Evolutionary conservation across 2,329 filamentous ascomycete genomes (phyloP).

Genomic region (Aschersonia sp.): DNA sequence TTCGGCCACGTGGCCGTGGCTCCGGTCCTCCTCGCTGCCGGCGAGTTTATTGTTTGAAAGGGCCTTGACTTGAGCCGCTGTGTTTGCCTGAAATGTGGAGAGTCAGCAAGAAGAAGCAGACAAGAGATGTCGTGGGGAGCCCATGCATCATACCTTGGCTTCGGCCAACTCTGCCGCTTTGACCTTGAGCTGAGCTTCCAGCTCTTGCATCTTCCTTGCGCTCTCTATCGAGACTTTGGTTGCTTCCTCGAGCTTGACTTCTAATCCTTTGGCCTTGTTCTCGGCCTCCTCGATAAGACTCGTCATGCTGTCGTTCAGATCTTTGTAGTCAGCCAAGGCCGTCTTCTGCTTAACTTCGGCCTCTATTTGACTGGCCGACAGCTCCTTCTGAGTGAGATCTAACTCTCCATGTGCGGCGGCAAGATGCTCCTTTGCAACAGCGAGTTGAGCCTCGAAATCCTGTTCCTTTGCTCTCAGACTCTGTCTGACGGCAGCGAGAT

Average conservation of each 20-base stretch:
- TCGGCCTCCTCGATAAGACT: constrained; percentile 44
- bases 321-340: constrained; percentile 44
- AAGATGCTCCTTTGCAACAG: constrained; percentile 24
- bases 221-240: constrained; percentile 30
- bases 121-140: background rate
- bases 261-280: constrained; percentile 34
- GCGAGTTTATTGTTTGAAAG: constrained; percentile 42
- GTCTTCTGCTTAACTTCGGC: constrained; percentile 38
- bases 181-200: constrained; percentile 43
- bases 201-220: constrained; percentile 31
- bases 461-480: constrained; percentile 20
- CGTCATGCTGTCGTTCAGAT: constrained; percentile 49
- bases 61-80: constrained; percentile 30
- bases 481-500: constrained; percentile 18
- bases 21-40: constrained; percentile 18
- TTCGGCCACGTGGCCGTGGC: constrained; percentile 28
- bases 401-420: constrained; percentile 36
- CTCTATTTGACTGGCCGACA: constrained; percentile 29
- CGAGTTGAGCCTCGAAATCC: constrained; percentile 17
- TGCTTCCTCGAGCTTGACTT: constrained; percentile 33
- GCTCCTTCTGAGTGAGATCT: constrained; percentile 11
- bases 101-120: background rate
- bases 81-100: constrained; percentile 24
- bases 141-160: constrained; percentile 30
- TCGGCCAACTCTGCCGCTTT: constrained; percentile 51